A percentile compares a stretch with the other conserved stretches of the same genome.
Evolutionary conservation across 2,329 filamentous ascomycete genomes (phyloP).

Genomic region (Colletotrichum eleusines): DNA sequence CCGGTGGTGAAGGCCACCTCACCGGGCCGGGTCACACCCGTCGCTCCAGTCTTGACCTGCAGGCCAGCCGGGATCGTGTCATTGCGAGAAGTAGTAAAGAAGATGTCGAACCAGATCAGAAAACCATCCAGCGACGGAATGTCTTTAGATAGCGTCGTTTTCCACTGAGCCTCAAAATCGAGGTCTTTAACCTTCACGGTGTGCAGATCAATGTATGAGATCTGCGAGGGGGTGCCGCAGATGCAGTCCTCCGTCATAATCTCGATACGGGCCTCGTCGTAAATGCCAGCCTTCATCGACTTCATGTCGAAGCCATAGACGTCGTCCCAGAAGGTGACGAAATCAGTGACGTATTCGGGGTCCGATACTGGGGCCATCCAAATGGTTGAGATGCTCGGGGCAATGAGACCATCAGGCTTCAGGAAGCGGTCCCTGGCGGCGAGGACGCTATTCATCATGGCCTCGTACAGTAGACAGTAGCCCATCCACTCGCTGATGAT

Average conservation of each 20-base stretch:
- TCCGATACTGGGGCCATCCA: conserved; percentile 86
- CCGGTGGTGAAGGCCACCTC: conserved; percentile 91
- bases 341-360: conserved; percentile 80
- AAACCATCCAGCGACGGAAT: conserved; percentile 85
- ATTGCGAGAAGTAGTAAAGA: conserved; percentile 77
- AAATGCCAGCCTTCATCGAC: conserved; percentile 86
- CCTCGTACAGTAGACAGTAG: conserved; percentile 92
- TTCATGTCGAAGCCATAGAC: conserved; percentile 97
- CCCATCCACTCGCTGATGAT: conserved; percentile 99
- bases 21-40: conserved; percentile 67
- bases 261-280: conserved; percentile 84
- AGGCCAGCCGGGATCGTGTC: conserved; percentile 60
- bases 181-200: conserved; percentile 78
- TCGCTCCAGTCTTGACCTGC: conserved; percentile 71
- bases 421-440: conserved; percentile 91
- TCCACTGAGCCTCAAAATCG: conserved; percentile 78
- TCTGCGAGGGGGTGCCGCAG: conserved; percentile 71
- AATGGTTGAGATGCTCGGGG: conserved; percentile 86
- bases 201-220: conserved; percentile 83
- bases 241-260: conserved; percentile 73
- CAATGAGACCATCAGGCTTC: conserved; percentile 81
- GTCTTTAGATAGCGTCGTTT: conserved; percentile 69
- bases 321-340: conserved; percentile 87
- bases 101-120: conserved; percentile 93
- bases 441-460: conserved; percentile 94